phyloP scores from a whole-genome alignment of 352 stramenopile species.

The Pythium guiyangense region DNA sequence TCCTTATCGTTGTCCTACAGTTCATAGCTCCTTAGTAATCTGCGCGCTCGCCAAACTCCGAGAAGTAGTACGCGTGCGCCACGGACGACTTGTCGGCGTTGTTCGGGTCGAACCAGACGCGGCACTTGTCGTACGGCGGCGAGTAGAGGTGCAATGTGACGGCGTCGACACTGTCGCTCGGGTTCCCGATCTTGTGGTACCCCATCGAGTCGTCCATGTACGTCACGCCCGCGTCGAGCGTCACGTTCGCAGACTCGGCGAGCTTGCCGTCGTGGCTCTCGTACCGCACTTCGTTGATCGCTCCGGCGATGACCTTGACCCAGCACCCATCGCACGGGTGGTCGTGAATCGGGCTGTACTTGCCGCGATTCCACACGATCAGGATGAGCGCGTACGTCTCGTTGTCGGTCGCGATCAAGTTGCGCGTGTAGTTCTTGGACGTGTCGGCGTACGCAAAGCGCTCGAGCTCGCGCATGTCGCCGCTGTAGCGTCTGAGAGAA shows the following conservation, averaged over 20 bases:
- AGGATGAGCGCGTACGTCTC: conserved; percentile 91
- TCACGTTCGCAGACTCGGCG: conserved; percentile 24
- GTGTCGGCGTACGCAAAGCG: conserved; percentile 68
- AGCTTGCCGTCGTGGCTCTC: conserved; percentile 17
- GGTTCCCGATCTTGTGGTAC: conserved; percentile 82
- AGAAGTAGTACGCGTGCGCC: conserved; percentile 72
- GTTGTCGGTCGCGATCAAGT: conserved; percentile 87
- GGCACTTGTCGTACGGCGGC: conserved; percentile 75
- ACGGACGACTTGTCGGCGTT: conserved; percentile 52
- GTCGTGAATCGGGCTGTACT: conserved; percentile 83
- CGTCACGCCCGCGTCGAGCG: conserved; percentile 24
- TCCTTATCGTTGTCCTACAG: no score
- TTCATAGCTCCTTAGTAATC: conserved; percentile 21
- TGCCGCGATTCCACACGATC: conserved; percentile 88
- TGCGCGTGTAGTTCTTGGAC: conserved; percentile 87
- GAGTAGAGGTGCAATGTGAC: conserved; percentile 84
- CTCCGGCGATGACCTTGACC: conserved; percentile 67
- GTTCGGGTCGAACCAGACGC: conserved; percentile 66
- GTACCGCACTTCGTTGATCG: conserved; percentile 73
- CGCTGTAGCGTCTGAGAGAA: conserved; percentile 26
- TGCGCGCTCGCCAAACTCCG: conserved; percentile 58
- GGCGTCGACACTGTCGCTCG: conserved; percentile 30
- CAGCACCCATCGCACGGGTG: conserved; percentile 86
- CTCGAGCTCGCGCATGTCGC: conserved; percentile 41
- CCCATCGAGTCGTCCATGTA: conserved; percentile 76